Conservation (phyloP, 345 rosid genomes). For the Brassica carinata region DNA sequence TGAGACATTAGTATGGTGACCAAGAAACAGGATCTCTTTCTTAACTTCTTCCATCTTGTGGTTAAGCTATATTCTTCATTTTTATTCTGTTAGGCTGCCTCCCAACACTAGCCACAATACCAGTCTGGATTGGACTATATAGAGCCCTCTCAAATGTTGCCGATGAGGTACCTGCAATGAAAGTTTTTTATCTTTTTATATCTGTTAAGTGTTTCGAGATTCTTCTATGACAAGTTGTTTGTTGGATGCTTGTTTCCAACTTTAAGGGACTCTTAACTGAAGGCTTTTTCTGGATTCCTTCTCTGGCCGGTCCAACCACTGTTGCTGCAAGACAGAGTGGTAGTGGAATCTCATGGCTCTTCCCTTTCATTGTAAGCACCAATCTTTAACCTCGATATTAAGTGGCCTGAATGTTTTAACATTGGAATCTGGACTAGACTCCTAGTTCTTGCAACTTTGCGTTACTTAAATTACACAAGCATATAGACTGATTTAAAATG, state of each 20-base stretch:
- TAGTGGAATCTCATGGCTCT: conserved; percentile 92
- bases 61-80: conserved; percentile 16
- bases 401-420: neutral
- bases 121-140: conserved; percentile 95
- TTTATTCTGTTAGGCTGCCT: conserved; percentile 61
- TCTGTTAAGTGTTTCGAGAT: neutral
- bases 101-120: conserved; percentile 96
- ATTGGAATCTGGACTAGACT: neutral
- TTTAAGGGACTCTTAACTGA: conserved; percentile 89
- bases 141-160: conserved; percentile 99
- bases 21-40: neutral
- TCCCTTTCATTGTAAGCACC: conserved; percentile 77
- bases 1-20: neutral
- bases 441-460: neutral
- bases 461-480: neutral
- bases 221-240: conserved; percentile 23
- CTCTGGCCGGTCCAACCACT: conserved; percentile 92
- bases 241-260: conserved; percentile 23
- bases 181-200: neutral
- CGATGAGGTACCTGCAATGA: conserved; percentile 57
- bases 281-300: conserved; percentile 99
- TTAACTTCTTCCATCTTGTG: neutral
- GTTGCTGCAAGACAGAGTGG: conserved; percentile 83
- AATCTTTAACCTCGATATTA: conserved; percentile 5
- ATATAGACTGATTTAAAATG: neutral